Conservation (phyloP, 2,329 filamentous ascomycete genomes). For the Diplodia mutila region DNA sequence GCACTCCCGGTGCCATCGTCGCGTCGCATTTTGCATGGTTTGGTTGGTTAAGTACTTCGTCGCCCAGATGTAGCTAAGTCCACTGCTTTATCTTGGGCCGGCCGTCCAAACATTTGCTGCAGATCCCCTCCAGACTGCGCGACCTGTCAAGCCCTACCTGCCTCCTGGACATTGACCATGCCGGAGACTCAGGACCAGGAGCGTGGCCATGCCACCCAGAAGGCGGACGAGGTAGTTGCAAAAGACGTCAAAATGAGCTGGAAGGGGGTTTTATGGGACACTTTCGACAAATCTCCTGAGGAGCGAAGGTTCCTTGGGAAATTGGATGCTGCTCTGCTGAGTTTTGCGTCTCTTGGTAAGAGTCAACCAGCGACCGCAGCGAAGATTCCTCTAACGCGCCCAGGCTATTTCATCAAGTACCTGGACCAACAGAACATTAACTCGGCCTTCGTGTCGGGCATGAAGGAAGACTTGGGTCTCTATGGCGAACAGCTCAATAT, state of each 20-base stretch:
- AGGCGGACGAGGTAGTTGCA: conserved; percentile 7
- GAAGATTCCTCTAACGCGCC: neutral
- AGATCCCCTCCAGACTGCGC: neutral
- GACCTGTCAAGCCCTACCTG: neutral
- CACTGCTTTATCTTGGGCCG: conserved; percentile 6
- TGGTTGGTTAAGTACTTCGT: neutral
- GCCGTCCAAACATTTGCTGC: neutral
- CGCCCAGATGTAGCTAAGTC: neutral
- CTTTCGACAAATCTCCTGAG: conserved; percentile 31
- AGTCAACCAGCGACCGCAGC: conserved; percentile 18
- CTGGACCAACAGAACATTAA: conserved; percentile 51
- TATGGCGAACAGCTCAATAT: conserved; percentile 61
- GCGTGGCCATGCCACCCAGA: neutral
- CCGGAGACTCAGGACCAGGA: conserved; percentile 3
- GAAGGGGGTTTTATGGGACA: conserved; percentile 31
- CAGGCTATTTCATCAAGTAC: conserved; percentile 57
- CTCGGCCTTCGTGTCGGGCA: conserved; percentile 38
- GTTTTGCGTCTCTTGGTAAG: conserved; percentile 51
- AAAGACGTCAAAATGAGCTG: conserved; percentile 13
- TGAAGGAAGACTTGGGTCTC: conserved; percentile 58
- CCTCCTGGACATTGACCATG: neutral
- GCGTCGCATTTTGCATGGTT: neutral
- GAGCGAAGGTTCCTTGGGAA: conserved; percentile 35
- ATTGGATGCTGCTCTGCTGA: conserved; percentile 47
- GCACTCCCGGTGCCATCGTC: neutral